Base-by-base conservation (phyloP, 768 basidiomycete species). In the Trametes gibbosa region DNA sequence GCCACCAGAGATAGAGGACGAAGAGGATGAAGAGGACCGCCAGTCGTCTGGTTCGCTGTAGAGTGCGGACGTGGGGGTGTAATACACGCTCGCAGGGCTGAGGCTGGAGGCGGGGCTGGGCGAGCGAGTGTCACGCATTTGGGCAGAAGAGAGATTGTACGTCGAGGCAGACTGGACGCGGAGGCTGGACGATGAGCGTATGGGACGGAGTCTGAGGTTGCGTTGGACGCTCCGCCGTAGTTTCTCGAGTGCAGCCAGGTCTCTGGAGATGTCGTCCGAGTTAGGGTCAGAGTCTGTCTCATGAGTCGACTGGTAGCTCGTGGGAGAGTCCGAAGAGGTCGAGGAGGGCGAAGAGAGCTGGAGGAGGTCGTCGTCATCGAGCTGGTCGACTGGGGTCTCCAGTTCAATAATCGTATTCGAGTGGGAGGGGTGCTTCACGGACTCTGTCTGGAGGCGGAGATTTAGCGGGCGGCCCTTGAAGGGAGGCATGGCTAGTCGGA, bases 161-260 rank as follows among this genome's bases (percentile, higher is more conserved):
- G 70, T 64, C 27, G 70, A 65, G 0, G 68, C 67, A 16, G 60
- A 63, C 51, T 65, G 61, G 17, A 27, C 59, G 50, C 63, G 58
- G 19, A 46, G 67, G 57, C 19, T 58, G n/a, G 53, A 69, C 25
- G 64, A 75, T 23, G 86, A 86, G 50, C 84, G 82, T 56, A 93
- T 87, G 27, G 92, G 91, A 21, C 91, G 81, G 35, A 93, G 78
- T 58, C 84, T 85, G 37, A 93, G 80, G 65, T 93, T 93, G 72
- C 84, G 80, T 73, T 86, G 83, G 2, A 93, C 87, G 65, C 77
- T 89, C 63, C 81, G 79, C 34, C 91, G 82, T 8, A 93, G 79
- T 64, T 81, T 74, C 57, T 89, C 86, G 39, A 93, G 82, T 53
- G 79, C 81, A 13, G 79, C 84, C 39, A 92, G 77, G 59, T 87